Percentiles rank a stretch among this genome's conserved stretches.
Conservation (phyloP, 1,284 basidiomycete genomes). For the Trichosporon faecale region DNA sequence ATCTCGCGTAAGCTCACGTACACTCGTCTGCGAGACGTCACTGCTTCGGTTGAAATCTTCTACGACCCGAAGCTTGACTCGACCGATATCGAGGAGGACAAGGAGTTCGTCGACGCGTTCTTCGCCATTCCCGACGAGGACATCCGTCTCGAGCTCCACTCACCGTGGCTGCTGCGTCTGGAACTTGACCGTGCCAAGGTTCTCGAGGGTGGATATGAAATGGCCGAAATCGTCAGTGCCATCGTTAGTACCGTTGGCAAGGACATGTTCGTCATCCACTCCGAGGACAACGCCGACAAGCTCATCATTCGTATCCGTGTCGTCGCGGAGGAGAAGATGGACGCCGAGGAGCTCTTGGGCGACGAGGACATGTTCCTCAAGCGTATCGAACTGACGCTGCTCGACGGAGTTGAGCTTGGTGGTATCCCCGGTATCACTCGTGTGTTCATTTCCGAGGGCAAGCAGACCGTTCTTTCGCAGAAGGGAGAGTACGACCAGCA, state of each 20-base stretch:
- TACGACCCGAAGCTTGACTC: conserved; percentile 91
- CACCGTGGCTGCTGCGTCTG: conserved; percentile 94
- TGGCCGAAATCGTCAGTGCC: conserved; percentile 90
- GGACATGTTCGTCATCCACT: conserved; percentile 97
- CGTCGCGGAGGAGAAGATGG: conserved; percentile 82
- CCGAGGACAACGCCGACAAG: conserved; percentile 97
- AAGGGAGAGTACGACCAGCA: conserved; percentile 57
- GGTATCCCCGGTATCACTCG: conserved; percentile 84
- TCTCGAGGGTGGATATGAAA: conserved; percentile 93
- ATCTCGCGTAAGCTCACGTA: conserved; percentile 65
- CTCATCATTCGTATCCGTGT: conserved; percentile 96
- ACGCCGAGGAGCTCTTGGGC: conserved; percentile 74
- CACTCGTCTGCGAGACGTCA: conserved; percentile 92
- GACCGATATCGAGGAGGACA: conserved; percentile 95
- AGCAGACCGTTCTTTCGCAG: conserved; percentile 64
- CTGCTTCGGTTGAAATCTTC: conserved; percentile 94
- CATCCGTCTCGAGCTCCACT: conserved; percentile 85
- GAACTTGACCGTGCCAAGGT: conserved; percentile 97
- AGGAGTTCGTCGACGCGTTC: conserved; percentile 96
- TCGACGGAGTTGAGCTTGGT: conserved; percentile 91
- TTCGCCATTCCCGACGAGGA: conserved; percentile 99
- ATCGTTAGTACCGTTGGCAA: conserved; percentile 94
- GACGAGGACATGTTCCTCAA: conserved; percentile 97
- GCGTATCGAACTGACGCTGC: conserved; percentile 91
- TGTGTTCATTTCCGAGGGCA: conserved; percentile 91